Evolutionary conservation across 805 yeast species (phyloP).

Genomic region (Saturnispora dispora): DNA sequence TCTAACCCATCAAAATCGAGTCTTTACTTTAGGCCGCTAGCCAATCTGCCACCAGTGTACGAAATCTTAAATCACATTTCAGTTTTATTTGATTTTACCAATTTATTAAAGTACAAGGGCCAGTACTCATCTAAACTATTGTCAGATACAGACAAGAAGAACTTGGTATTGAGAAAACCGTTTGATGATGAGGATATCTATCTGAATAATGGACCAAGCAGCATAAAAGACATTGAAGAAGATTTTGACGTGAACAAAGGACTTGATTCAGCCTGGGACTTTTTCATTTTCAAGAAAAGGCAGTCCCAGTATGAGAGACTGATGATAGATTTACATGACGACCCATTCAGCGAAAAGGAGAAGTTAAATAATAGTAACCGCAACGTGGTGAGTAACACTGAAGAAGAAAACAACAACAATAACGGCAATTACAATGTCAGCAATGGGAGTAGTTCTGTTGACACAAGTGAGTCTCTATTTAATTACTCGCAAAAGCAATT

Average conservation of each 20-base stretch:
- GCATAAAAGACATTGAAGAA: constrained; percentile 9
- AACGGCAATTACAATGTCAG: background rate
- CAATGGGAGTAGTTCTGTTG: background rate
- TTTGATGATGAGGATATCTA: constrained; percentile 20
- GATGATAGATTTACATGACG: constrained; percentile 29
- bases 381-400: background rate
- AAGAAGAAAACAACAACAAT: background rate
- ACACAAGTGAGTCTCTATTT: background rate
- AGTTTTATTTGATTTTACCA: constrained; percentile 13
- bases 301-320: constrained; percentile 45
- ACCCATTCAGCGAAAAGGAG: constrained; percentile 9
- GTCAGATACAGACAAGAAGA: constrained; percentile 29
- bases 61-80: constrained; percentile 23
- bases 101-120: constrained; percentile 18
- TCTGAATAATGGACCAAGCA: background rate
- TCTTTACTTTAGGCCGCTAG: constrained; percentile 19
- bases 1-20: background rate
- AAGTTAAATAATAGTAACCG: background rate
- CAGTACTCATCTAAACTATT: constrained; percentile 28
- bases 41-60: constrained; percentile 24
- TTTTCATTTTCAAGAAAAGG: constrained; percentile 36
- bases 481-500: constrained; percentile 37
- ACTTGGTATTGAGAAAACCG: constrained; percentile 23
- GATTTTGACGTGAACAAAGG: constrained; percentile 9
- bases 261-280: constrained; percentile 35